A percentile compares a stretch with the other conserved stretches of the same genome.
Conservation (phyloP, 148 eudicot species). For the Arctostaphylos glauca region DNA sequence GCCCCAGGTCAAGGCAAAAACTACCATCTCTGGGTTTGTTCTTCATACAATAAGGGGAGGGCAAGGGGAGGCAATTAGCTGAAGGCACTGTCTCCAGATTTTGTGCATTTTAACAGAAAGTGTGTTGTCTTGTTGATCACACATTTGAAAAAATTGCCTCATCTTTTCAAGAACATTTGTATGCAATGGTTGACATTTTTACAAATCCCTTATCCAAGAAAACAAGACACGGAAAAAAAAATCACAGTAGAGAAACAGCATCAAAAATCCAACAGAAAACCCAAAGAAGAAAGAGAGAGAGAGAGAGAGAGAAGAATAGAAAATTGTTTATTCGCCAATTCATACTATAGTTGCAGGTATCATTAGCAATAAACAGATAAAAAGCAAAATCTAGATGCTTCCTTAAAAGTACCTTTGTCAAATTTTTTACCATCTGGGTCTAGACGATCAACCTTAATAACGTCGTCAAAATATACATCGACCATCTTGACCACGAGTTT, state of each 20-base stretch:
- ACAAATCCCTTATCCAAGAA: neutral
- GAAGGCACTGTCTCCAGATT: neutral
- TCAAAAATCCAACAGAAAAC: neutral
- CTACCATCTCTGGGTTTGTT: neutral
- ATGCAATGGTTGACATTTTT: neutral
- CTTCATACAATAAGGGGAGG: neutral
- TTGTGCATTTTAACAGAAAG: neutral
- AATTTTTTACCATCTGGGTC: constrained; percentile 38
- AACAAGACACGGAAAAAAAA: neutral
- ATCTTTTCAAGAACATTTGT: neutral
- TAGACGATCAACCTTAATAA: constrained; percentile 28
- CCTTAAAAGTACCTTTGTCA: constrained; percentile 43
- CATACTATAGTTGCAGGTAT: neutral
- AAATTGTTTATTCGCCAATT: neutral
- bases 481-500: constrained; percentile 27
- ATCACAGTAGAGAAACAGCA: neutral
- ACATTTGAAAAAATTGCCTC: neutral
- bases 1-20: neutral
- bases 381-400: neutral
- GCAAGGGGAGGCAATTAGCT: neutral
- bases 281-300: too few species aligned
- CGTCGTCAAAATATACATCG: constrained; percentile 38
- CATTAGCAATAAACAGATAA: neutral
- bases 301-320: too few species aligned
- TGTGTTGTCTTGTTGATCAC: neutral